phyloP scores from a whole-genome alignment of 441 rosid genomes.

The Adansonia grandidieri region DNA sequence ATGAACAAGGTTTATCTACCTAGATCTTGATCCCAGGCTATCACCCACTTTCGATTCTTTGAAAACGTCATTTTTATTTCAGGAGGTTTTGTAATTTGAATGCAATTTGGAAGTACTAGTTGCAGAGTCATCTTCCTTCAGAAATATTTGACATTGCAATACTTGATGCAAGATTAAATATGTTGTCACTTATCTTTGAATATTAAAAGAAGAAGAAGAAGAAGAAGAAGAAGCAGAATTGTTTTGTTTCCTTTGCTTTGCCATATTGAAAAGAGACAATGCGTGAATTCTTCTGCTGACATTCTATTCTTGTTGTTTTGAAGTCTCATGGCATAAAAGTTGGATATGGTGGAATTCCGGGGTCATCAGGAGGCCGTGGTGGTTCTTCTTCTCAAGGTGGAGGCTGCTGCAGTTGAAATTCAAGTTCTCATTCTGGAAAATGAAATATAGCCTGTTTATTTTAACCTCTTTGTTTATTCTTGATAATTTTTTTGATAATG shows the following conservation, averaged over 20 bases:
- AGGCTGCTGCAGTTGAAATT: conserved; percentile 81
- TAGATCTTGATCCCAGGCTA: not conserved
- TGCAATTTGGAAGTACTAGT: not conserved
- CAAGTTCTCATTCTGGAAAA: not conserved
- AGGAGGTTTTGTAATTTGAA: conserved; percentile 2
- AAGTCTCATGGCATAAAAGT: conserved; percentile 96
- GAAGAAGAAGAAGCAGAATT: not conserved
- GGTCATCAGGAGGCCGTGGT: conserved; percentile 91
- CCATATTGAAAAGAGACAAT: not conserved
- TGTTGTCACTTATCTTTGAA: not conserved
- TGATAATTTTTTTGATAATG: conserved; percentile 14
- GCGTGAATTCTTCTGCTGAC: conserved; percentile 28
- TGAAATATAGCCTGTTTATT: conserved; percentile 15
- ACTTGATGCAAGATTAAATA: not conserved
- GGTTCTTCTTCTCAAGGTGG: conserved; percentile 81
- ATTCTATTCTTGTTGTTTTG: conserved; percentile 11
- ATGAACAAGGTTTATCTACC: not conserved
- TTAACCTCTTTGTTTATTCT: not conserved
- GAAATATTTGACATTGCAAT: no score
- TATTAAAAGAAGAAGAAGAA: conserved; percentile 12
- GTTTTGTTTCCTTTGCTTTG: not conserved
- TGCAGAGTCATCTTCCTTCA: not conserved
- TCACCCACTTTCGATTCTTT: not conserved
- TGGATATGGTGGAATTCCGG: conserved; percentile 94
- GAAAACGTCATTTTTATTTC: not conserved